Base-by-base conservation (phyloP, 129 eudicot genomes). In the Flaveria linearis region DNA sequence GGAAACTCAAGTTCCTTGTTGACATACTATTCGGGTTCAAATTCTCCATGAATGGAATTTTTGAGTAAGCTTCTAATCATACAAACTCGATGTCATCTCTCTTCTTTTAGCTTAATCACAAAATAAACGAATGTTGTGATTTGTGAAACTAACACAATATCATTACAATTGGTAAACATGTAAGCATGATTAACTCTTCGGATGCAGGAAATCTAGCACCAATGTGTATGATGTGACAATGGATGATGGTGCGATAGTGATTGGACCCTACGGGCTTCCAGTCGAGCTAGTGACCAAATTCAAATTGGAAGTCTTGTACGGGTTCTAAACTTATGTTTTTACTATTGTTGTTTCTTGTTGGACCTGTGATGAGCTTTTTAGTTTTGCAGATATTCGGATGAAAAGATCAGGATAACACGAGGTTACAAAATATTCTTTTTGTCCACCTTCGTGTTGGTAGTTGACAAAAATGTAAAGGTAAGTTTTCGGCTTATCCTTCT, bases 161-260 rank as follows among this genome's bases (percentile, higher is more conserved):
- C 53, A 57, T 56, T 12, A 57, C 68, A 17, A 66, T 9, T 68
- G 76, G 71, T 51, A 52, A 41, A 18, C 51, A 17, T 73, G 28
- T 73, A 67, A 51, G 1, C 46, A 4, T 18, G 45, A 68, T 51
- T 72, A 51, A n/a, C 23, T 64, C 16, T 72, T 41, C 1, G 52
- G 23, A 56, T 78, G 66, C 83, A 94, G 99, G 76, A 89, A 87
- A 89, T 83, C 87, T 47, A 88, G 87, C 23, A 58, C 68, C 60
- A 86, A 86, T 60, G 71, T 65, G 16, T 95, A 89, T 51, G 97
- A 95, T 64, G 86, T 95, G 49, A 81, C 60, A 7, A 95, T 95
- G 99, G 97, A 95, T 74, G 99, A 95, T 83, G 97, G 87, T 64
- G 99, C 99, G 9, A 86, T 95, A 10, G 74, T 91, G 78, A 80